These are phyloP conservation scores for Aplosporella prunicola DNA, from an alignment of 2,329 filamentous ascomycete species.

Conservation along the genomic window DNA sequence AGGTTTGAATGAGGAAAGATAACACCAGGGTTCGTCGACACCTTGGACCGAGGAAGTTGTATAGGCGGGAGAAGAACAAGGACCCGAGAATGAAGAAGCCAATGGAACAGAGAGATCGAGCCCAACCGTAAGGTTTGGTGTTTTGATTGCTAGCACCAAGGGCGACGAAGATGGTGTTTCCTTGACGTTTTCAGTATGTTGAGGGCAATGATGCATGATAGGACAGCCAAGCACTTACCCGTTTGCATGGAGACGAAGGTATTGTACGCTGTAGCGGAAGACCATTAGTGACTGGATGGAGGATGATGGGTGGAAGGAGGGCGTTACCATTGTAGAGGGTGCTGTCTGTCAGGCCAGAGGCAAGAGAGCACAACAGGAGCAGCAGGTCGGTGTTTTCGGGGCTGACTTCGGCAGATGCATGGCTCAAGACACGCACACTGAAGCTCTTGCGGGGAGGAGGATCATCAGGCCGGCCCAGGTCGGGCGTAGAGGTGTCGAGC, in stretches of 20 bases:
- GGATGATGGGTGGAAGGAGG: neutral
- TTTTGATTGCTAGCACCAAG: constrained; percentile 57
- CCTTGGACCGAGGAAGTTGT: constrained; percentile 52
- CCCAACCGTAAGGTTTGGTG: constrained; percentile 49
- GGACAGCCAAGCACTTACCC: constrained; percentile 36
- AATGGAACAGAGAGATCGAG: constrained; percentile 64
- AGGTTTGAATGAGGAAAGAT: constrained; percentile 32
- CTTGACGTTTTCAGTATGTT: constrained; percentile 13
- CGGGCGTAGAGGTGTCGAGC: neutral
- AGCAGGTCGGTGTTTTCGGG: constrained; percentile 58
- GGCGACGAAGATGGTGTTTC: constrained; percentile 72
- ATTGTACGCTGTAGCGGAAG: constrained; percentile 46
- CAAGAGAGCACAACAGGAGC: constrained; percentile 62
- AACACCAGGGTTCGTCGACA: constrained; percentile 54
- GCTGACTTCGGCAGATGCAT: constrained; percentile 43
- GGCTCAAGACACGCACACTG: constrained; percentile 16
- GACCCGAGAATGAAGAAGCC: constrained; percentile 62
- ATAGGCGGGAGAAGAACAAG: constrained; percentile 60
- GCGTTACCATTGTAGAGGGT: constrained; percentile 55
- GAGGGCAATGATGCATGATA: constrained; percentile 13
- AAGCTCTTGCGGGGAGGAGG: neutral
- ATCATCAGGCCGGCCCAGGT: neutral
- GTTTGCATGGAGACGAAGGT: constrained; percentile 81
- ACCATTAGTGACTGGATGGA: neutral
- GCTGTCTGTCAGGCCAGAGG: constrained; percentile 70